Conservation (phyloP, 2,329 filamentous ascomycete genomes). For the Alternaria consortialis region DNA sequence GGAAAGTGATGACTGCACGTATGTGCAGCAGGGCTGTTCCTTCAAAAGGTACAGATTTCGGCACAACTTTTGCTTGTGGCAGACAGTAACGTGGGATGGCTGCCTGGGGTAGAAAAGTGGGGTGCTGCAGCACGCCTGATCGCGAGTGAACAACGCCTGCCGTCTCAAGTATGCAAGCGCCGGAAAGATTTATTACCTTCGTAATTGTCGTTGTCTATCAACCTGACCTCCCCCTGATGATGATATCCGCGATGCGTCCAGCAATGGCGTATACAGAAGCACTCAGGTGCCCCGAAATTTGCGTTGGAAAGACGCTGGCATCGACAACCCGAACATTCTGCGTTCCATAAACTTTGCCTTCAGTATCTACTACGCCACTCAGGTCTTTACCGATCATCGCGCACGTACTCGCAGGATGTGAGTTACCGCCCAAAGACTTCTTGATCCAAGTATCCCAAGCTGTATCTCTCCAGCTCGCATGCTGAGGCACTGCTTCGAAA, state of each 20-base stretch:
- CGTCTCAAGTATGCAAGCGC: background rate
- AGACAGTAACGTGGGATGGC: too few species aligned
- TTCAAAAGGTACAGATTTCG: too few species aligned
- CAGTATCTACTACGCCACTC: constrained; percentile 47
- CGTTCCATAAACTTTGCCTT: constrained; percentile 47
- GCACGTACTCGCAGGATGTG: constrained; percentile 46
- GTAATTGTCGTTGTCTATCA: background rate
- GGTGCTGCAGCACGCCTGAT: background rate
- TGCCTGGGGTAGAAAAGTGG: too few species aligned
- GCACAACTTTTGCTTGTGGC: too few species aligned
- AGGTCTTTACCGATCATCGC: constrained; percentile 46
- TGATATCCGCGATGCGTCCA: constrained; percentile 44
- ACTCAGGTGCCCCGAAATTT: constrained; percentile 48
- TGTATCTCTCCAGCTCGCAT: constrained; percentile 24
- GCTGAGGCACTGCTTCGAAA: constrained; percentile 30
- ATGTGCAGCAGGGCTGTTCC: too few species aligned
- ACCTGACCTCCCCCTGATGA: constrained; percentile 8
- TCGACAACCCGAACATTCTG: constrained; percentile 49
- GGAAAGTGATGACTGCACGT: too few species aligned
- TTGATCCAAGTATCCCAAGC: constrained; percentile 39
- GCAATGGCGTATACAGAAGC: constrained; percentile 51
- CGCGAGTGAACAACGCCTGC: background rate
- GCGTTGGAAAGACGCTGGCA: constrained; percentile 48
- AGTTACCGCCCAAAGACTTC: constrained; percentile 32
- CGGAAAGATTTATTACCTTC: background rate